Conservation (phyloP, 75 land plant genomes). For the Picea glauca region DNA sequence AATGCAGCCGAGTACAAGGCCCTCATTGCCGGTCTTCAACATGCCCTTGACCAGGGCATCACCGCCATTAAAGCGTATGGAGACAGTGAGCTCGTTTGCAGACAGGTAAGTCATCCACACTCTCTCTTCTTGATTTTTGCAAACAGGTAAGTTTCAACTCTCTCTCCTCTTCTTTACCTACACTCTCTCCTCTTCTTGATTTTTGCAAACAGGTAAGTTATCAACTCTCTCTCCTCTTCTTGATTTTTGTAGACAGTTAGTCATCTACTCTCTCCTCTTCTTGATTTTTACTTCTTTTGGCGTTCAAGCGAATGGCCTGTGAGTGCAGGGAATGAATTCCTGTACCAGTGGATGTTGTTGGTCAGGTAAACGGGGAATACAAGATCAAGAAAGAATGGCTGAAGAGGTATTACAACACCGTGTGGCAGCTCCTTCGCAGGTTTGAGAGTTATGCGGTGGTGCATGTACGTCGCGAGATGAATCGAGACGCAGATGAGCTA, state of each 20-base stretch:
- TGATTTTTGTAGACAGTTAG: no score
- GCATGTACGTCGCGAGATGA: neutral
- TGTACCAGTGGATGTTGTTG: neutral
- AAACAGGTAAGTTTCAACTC: no score
- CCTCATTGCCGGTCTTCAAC: neutral
- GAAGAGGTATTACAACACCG: neutral
- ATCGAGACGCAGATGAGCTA: neutral
- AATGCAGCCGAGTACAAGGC: neutral
- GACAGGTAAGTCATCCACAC: neutral
- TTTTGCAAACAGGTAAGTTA: no score
- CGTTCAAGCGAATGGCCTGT: no score
- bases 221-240: no score
- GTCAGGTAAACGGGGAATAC: neutral
- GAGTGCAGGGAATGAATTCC: no score
- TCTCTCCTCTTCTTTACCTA: no score
- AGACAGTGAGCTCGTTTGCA: neutral
- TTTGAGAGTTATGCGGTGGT: neutral
- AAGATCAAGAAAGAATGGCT: neutral
- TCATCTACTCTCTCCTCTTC: no score
- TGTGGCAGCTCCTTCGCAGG: neutral
- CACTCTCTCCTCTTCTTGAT: no score
- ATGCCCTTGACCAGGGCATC: neutral
- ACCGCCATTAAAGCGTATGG: neutral
- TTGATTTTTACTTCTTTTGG: no score
- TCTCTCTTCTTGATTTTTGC: no score